Evolutionary conservation across 2,329 filamentous ascomycete species (phyloP), one percentile per base, ranked within the genome.

Genomic region (Nothomitra cinnamomea): DNA sequence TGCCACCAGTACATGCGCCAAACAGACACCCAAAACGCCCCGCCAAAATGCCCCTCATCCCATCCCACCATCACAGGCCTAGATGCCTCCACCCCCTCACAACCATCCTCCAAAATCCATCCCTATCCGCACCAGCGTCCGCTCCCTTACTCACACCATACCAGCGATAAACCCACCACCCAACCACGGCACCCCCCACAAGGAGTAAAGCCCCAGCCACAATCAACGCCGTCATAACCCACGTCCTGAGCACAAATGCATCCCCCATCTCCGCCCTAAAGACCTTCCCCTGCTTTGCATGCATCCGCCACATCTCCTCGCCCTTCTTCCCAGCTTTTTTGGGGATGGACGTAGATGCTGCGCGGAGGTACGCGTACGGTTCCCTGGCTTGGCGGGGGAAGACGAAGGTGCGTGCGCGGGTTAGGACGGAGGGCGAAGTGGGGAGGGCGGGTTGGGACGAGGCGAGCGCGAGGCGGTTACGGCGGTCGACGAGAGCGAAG

Each of bases 251-350:
- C 62, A 76, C 73, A 57, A 85, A 79, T 2, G 81, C 81, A 60
- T 84, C 79, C 2, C 70, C 71, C 15, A 80, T 71, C 63, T 85
- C 78, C 70, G 80, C 69, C 62, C 68, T 74, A 61, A 81, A 72
- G 53, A 85, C 68, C 62, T 80, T 78, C 56, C 74, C 70, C 65
- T 79, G 75, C 62, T 77, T 74, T 58, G 69, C 72, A 64, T 76
- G 75, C 57, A 45, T 45, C 4, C 41, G 17, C 41, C 17, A 4
- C 4, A 45, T 24, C 13, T 13, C 13, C 41, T 8, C 41, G 41
- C 41, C 63, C 66, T 70, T 19, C 41, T 13, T 8, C 21, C 13
- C 21, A 4, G 17, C 5, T 13, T 5, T 4, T 5, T 4, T 45
- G 4, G 41, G 41, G 41, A 4, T 13, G 41, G 17, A 4, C 4